Evolutionary conservation across 768 basidiomycete genomes (phyloP).

Genomic region (Suillus bovinus): DNA sequence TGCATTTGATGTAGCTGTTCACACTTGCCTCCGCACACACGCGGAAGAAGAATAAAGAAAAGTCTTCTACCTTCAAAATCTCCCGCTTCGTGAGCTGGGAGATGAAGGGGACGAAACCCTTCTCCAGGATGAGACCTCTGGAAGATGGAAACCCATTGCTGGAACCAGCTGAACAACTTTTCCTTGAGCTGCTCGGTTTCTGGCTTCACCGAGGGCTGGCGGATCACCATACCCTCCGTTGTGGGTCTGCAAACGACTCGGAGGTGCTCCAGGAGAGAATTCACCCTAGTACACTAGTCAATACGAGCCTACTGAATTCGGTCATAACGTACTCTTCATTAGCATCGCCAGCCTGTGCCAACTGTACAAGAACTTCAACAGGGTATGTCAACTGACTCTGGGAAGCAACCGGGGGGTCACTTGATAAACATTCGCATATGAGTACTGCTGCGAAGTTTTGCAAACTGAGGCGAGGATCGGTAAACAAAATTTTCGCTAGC

Average conservation of each 20-base stretch:
- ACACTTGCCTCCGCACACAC: slow-evolving; percentile 96
- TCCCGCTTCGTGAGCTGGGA: slow-evolving; percentile 97
- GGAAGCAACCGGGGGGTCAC: slow-evolving; percentile 75
- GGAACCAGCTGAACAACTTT: slow-evolving; percentile 78
- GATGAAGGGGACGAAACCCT: slow-evolving; percentile 94
- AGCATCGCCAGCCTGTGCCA: slow-evolving; percentile 71
- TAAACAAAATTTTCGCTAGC: slow-evolving; percentile 74
- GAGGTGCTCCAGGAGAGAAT: slow-evolving; percentile 78
- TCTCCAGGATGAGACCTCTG: slow-evolving; percentile 89
- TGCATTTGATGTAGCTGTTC: slow-evolving; percentile 79
- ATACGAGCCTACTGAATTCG: slow-evolving; percentile 1
- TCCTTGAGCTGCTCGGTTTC: slow-evolving; percentile 77
- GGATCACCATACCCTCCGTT: slow-evolving; percentile 37
- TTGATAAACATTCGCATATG: slow-evolving; percentile 83
- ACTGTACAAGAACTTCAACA: slow-evolving; percentile 77
- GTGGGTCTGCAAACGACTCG: slow-evolving; percentile 55
- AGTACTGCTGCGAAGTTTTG: slow-evolving; percentile 82
- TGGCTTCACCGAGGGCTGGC: slow-evolving; percentile 57
- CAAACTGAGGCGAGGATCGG: slow-evolving; percentile 74
- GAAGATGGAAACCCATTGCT: slow-evolving; percentile 96
- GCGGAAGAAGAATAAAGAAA: slow-evolving; percentile 97
- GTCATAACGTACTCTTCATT: slow-evolving; percentile 74
- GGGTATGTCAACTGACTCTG: slow-evolving; percentile 78
- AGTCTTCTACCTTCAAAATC: slow-evolving; percentile 92
- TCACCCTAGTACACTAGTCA: slow-evolving; percentile 47